Base-by-base conservation (phyloP, 2,329 filamentous ascomycete species). In the Scedosporium aurantiacum region DNA sequence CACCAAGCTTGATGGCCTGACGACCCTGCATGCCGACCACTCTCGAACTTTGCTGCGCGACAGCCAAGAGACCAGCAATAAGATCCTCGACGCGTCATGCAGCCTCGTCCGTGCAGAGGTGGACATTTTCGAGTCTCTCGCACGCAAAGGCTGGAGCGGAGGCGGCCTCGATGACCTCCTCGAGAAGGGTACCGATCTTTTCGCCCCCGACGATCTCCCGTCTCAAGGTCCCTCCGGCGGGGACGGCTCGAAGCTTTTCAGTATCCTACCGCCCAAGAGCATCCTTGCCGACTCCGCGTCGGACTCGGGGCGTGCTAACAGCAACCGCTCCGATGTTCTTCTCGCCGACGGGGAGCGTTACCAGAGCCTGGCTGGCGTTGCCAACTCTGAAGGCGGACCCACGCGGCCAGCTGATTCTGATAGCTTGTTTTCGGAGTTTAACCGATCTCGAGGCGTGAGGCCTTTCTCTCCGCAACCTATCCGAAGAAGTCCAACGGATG, bases 41-140 rank as follows among this genome's bases (percentile, higher is more conserved):
- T 80, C 83, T n/a, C 75, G 81, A 32, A 79, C 79, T 0, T 67
- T 87, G 65, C 71, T 88, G 60, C 74, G 82, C 63, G 84, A 87
- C 68, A 83, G 82, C 68, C 85, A 88, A 70, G 84, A 86, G 66
- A 84, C 84, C 65, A 86, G 83, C 66, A 76, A 72, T 27, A 77
- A 78, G 65, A 86, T 88, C 66, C 78, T 86, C 18, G 85, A 88
- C 62, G 83, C 84, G 18, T 82, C 82, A 67, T 86, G 84, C 67
- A 84, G 82, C 64, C 77, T 88, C 10, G 85, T 87, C 12, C 76
- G 85, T 18, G 85, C 85, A 61, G 85, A 88, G 72, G 82, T 88
- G 21, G 85, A 88, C 71, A 88, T 88, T 28, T 87, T 87, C 62
- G 85, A 88, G 73, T 77, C 81, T 25, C 73, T 88, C 25, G 85